These are phyloP conservation scores for Primulina tabacum DNA, from an alignment of 257 asterid genomes.

Conservation along the genomic window DNA sequence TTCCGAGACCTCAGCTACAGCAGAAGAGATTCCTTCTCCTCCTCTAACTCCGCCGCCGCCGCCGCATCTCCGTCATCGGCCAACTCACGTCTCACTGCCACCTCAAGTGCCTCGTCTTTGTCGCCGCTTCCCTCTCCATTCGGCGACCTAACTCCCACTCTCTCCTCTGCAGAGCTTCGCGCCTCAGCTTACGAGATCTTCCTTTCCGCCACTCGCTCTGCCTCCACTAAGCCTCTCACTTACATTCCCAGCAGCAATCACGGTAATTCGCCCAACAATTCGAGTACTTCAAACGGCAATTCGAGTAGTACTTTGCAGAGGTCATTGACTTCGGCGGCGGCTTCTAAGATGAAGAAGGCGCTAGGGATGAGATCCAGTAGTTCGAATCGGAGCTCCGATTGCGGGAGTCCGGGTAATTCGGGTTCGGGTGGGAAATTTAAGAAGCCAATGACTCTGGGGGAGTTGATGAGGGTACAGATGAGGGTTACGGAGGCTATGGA, in stretches of 20 bases:
- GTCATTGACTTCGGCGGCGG: slow-evolving; percentile 90
- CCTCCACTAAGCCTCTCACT: slow-evolving; percentile 59
- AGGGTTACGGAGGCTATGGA: slow-evolving; percentile 72
- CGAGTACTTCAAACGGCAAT: slow-evolving; percentile 22
- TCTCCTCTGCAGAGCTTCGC: slow-evolving; percentile 71
- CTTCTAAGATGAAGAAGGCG: slow-evolving; percentile 97
- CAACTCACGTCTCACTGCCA: slow-evolving; percentile 41
- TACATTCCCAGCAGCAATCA: slow-evolving; percentile 38
- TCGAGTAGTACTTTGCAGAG: slow-evolving; percentile 51
- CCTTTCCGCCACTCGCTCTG: slow-evolving; percentile 72
- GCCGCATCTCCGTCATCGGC: slow-evolving; percentile 38
- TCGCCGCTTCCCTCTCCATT: slow-evolving; percentile 77
- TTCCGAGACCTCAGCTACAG: slow-evolving; percentile 84
- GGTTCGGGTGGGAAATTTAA: slow-evolving; percentile 62
- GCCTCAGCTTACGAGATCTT: slow-evolving; percentile 91
- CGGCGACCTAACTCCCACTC: slow-evolving; percentile 57
- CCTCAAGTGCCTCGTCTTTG: slow-evolving; percentile 31
- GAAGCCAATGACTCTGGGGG: slow-evolving; percentile 81
- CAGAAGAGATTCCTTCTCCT: slow-evolving; percentile 53
- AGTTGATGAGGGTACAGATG: slow-evolving; percentile 89
- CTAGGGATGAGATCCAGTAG: slow-evolving; percentile 84
- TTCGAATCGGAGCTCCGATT: slow-evolving; percentile 47
- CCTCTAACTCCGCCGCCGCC: slow-evolving; percentile 36
- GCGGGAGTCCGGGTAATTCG: slow-evolving; percentile 39
- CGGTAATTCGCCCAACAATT: slow-evolving; percentile 27